phyloP scores from a whole-genome alignment of 805 yeast species.

The Schwanniomyces sp. region DNA sequence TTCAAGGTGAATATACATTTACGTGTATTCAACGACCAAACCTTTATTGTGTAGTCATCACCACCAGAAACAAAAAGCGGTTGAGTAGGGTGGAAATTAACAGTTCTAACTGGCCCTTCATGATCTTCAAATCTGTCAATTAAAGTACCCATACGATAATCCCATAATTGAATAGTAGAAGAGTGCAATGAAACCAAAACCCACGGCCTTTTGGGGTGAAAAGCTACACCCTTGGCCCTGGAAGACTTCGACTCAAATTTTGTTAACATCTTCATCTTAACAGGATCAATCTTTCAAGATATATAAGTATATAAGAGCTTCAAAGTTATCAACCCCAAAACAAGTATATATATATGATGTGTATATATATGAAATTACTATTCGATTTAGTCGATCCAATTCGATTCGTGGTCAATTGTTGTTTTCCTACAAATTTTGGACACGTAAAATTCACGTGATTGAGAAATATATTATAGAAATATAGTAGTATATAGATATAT shows the following conservation, averaged over 20 bases:
- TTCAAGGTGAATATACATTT: slow-evolving; percentile 87
- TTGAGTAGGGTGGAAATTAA: slow-evolving; percentile 96
- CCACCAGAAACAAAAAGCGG: slow-evolving; percentile 97
- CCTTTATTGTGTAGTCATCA: slow-evolving; percentile 92
- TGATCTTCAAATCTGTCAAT: slow-evolving; percentile 97
- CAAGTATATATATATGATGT: not conserved
- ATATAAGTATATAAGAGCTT: slow-evolving; percentile 2
- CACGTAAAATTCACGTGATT: slow-evolving; percentile 3
- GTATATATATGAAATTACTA: not conserved
- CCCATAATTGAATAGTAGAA: slow-evolving; percentile 99
- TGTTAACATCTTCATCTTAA: slow-evolving; percentile 72
- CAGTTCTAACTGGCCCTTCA: slow-evolving; percentile 96
- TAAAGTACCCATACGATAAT: slow-evolving; percentile 97
- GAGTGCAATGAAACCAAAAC: slow-evolving; percentile 91
- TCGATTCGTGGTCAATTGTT: slow-evolving; percentile 4
- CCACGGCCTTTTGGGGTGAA: slow-evolving; percentile 97
- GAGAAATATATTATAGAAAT: not conserved
- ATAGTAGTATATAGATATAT: not conserved
- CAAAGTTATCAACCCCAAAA: not conserved
- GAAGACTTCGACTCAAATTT: slow-evolving; percentile 96
- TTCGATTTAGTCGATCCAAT: not conserved
- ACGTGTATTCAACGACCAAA: slow-evolving; percentile 91
- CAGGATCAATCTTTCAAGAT: slow-evolving; percentile 3
- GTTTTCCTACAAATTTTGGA: not conserved
- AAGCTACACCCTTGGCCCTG: slow-evolving; percentile 96